Conservation (phyloP, 768 basidiomycete species). For the Termitomyces sp. region DNA sequence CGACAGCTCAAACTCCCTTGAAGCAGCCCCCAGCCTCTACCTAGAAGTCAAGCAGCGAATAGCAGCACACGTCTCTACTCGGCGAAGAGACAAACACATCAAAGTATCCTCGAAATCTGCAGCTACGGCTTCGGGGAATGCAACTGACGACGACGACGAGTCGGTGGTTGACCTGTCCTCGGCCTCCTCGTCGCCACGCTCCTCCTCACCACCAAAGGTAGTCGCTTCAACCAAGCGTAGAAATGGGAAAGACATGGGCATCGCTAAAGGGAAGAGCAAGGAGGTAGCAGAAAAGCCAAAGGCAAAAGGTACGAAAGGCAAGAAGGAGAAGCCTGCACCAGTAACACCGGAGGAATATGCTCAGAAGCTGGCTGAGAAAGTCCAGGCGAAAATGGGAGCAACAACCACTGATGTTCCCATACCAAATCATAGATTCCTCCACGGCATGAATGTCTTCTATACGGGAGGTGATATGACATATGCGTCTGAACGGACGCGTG, state of each 20-base stretch:
- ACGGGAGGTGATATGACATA: constrained; percentile 51
- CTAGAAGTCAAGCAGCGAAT: constrained; percentile 29
- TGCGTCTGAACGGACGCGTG: constrained; percentile 45
- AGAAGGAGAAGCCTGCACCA: constrained; percentile 34
- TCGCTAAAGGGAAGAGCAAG: neutral
- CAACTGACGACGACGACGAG: constrained; percentile 20
- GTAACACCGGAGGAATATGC: constrained; percentile 53
- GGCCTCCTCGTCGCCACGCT: constrained; percentile 28
- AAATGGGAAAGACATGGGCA: constrained; percentile 1
- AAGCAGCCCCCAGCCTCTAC: constrained; percentile 24
- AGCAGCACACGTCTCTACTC: constrained; percentile 23
- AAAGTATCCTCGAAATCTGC: constrained; percentile 16
- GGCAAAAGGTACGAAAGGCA: constrained; percentile 18
- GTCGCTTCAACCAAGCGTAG: constrained; percentile 3
- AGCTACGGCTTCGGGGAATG: constrained; percentile 3
- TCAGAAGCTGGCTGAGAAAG: constrained; percentile 36
- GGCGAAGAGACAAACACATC: constrained; percentile 24
- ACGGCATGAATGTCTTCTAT: constrained; percentile 54
- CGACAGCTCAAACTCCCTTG: constrained; percentile 6
- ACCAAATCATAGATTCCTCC: constrained; percentile 30
- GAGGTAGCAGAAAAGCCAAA: constrained; percentile 16
- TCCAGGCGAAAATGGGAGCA: constrained; percentile 27
- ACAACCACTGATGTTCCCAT: constrained; percentile 10
- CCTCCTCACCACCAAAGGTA: constrained; percentile 18
- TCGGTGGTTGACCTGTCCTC: constrained; percentile 23